Evolutionary conservation across 192 early-diverging fungal species (phyloP).

Genomic region (Phlyctochytrium planicorne): DNA sequence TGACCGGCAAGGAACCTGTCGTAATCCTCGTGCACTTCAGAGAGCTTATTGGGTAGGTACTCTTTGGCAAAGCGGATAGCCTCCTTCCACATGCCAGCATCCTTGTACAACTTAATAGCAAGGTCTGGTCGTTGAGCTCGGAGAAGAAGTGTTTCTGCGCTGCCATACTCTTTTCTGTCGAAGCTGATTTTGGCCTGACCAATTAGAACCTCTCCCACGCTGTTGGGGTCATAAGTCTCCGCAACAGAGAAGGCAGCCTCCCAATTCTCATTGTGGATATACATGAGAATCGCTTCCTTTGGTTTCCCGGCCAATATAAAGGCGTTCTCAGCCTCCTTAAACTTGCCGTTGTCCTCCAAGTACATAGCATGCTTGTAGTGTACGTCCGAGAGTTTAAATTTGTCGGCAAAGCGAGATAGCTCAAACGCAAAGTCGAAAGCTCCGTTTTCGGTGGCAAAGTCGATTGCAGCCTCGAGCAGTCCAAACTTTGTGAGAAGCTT

Average conservation of each 20-base stretch:
- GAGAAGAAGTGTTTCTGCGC: constrained; percentile 55
- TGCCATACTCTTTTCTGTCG: constrained; percentile 55
- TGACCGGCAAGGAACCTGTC: constrained; percentile 44
- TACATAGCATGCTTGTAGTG: constrained; percentile 66
- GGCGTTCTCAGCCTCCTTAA: constrained; percentile 60
- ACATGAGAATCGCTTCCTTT: constrained; percentile 69
- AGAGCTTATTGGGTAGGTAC: constrained; percentile 51
- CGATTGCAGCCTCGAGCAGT: constrained; percentile 62
- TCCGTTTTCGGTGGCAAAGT: constrained; percentile 67
- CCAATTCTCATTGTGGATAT: constrained; percentile 71
- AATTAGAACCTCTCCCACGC: constrained; percentile 56
- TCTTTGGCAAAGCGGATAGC: constrained; percentile 60
- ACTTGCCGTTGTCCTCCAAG: constrained; percentile 61
- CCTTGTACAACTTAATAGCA: constrained; percentile 61
- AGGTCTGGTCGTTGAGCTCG: constrained; percentile 62
- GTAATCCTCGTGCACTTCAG: constrained; percentile 56
- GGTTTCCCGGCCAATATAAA: constrained; percentile 64
- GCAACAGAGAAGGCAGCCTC: constrained; percentile 58
- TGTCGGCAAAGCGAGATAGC: constrained; percentile 58
- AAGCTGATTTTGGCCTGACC: constrained; percentile 61
- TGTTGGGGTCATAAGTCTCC: constrained; percentile 54
- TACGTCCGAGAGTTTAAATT: constrained; percentile 59
- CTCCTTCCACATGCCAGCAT: constrained; percentile 60
- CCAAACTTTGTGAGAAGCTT: constrained; percentile 62
- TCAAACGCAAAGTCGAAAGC: constrained; percentile 71